Conservation (phyloP, 1,139 yeast genomes). For the Suhomyces panamericanus region DNA sequence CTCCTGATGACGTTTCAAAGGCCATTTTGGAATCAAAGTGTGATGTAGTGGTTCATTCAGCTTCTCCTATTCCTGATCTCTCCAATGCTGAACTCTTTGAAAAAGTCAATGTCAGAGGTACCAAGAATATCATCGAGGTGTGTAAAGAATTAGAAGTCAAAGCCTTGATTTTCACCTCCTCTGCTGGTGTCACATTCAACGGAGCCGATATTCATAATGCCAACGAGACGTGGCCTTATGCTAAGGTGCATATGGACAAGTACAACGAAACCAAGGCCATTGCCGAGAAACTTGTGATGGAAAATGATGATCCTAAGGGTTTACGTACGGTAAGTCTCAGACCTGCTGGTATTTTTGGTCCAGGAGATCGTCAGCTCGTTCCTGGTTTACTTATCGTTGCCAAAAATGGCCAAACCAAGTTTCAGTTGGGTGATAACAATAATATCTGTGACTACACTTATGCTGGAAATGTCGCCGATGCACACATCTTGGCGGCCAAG, state of each 20-base stretch:
- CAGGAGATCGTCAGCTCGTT: conserved; percentile 95
- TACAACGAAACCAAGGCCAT: conserved; percentile 93
- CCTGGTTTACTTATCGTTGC: conserved; percentile 91
- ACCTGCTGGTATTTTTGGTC: conserved; percentile 98
- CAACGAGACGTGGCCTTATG: conserved; percentile 93
- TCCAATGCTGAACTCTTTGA: conserved; percentile 65
- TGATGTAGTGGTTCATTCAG: conserved; percentile 87
- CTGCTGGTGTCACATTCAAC: conserved; percentile 95
- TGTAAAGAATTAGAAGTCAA: conserved; percentile 54
- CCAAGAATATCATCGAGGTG: conserved; percentile 68
- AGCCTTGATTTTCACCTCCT: conserved; percentile 90
- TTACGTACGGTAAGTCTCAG: conserved; percentile 81
- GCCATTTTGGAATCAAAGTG: conserved; percentile 66
- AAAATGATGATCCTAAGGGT: conserved; percentile 59
- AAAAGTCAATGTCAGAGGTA: conserved; percentile 90
- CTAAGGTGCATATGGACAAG: conserved; percentile 90
- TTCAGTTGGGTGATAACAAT: conserved; percentile 91
- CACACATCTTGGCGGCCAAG: conserved; percentile 90
- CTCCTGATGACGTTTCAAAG: conserved; percentile 59
- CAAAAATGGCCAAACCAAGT: conserved; percentile 79
- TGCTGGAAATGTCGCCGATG: conserved; percentile 98
- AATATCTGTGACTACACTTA: conserved; percentile 96
- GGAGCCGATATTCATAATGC: conserved; percentile 91
- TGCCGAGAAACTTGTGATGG: conserved; percentile 81
- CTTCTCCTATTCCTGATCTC: conserved; percentile 71